A percentile compares a stretch with the other conserved stretches of the same genome.
phyloP scores from a whole-genome alignment of 495 filamentous ascomycete genomes.

The Neurospora sp. region DNA sequence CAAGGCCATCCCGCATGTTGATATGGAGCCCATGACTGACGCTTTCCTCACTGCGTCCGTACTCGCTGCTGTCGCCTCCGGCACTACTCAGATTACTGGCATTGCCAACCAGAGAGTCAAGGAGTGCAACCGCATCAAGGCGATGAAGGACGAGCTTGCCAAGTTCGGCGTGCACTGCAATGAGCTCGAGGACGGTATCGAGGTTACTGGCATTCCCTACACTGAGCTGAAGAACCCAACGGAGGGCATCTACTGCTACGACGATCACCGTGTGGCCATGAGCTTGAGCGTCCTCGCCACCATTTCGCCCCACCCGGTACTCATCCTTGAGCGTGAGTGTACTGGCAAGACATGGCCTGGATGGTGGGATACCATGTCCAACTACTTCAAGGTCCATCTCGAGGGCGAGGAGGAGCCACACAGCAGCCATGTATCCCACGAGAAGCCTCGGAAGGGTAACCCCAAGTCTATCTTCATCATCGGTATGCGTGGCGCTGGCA shows the following conservation, averaged over 20 bases:
- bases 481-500: slow-evolving; percentile 95
- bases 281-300: slow-evolving; percentile 88
- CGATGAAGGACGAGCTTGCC: slow-evolving; percentile 93
- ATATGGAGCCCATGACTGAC: slow-evolving; percentile 99
- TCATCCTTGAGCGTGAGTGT: slow-evolving; percentile 84
- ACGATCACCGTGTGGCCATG: slow-evolving; percentile 97
- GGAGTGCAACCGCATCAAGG: slow-evolving; percentile 92
- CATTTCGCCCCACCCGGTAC: slow-evolving; percentile 59
- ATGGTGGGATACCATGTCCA: slow-evolving; percentile 87
- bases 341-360: slow-evolving; percentile 99
- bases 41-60: slow-evolving; percentile 93
- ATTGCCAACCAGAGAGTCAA: slow-evolving; percentile 99
- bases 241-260: slow-evolving; percentile 80
- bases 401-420: slow-evolving; percentile 56
- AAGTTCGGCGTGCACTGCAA: slow-evolving; percentile 87
- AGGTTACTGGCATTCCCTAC: slow-evolving; percentile 61
- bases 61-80: slow-evolving; percentile 80
- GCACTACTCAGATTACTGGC: slow-evolving; percentile 76
- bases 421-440: slow-evolving; percentile 22
- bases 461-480: slow-evolving; percentile 79
- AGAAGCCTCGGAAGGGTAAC: slow-evolving; percentile 25
- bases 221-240: slow-evolving; percentile 48
- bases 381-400: slow-evolving; percentile 62
- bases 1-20: slow-evolving; percentile 56
- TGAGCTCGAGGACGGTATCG: slow-evolving; percentile 87